Conservation (phyloP, 768 basidiomycete species). For the Suillus hirtellus region DNA sequence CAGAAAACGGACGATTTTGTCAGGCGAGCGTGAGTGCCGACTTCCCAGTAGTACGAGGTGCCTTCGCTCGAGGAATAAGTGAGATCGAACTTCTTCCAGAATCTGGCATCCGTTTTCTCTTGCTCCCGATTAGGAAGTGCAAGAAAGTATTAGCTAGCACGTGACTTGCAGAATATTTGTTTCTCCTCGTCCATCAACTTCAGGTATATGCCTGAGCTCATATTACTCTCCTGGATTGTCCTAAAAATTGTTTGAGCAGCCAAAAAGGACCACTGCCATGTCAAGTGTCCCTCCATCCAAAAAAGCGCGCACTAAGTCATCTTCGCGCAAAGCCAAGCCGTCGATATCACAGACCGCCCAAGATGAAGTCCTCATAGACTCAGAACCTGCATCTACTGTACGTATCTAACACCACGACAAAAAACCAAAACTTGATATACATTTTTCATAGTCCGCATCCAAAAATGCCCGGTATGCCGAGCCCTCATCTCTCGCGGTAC, state of each 20-base stretch:
- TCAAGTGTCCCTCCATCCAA: constrained; percentile 49
- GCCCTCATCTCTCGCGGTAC: constrained; percentile 56
- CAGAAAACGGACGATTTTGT: not conserved
- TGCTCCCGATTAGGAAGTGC: constrained; percentile 2
- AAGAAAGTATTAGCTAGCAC: constrained; percentile 6
- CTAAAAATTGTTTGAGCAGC: not conserved
- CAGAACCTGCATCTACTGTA: constrained; percentile 21
- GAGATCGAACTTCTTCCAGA: not conserved
- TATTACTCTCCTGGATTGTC: not conserved
- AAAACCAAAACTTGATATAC: not conserved
- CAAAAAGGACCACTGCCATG: constrained; percentile 28
- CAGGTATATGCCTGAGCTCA: constrained; percentile 4
- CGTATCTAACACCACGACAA: constrained; percentile 8
- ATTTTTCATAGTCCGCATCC: constrained; percentile 38
- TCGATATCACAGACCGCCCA: constrained; percentile 7
- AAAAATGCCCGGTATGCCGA: constrained; percentile 70
- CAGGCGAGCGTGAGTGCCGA: constrained; percentile 1
- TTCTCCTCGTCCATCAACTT: constrained; percentile 9
- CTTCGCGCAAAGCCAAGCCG: constrained; percentile 22
- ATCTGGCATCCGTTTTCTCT: not conserved
- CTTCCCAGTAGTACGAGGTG: constrained; percentile 2
- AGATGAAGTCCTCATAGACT: constrained; percentile 29
- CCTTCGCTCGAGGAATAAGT: not conserved
- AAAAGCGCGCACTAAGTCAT: constrained; percentile 55
- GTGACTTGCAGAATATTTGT: constrained; percentile 16